Evolutionary conservation across 106 monocot genomes (phyloP).

Genomic region (Xerophyta viscosa): DNA sequence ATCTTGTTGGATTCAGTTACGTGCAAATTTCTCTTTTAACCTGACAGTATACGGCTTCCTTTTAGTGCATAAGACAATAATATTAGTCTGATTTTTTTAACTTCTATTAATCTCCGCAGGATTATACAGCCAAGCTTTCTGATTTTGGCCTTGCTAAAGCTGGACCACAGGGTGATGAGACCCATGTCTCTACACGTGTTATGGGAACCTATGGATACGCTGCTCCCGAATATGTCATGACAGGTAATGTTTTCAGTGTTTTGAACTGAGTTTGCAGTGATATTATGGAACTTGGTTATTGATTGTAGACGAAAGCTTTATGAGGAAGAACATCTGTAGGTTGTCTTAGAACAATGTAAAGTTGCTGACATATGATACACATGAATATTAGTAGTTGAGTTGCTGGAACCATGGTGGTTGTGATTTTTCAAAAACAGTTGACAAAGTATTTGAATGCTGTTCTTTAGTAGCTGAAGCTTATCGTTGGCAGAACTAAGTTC

Average conservation of each 20-base stretch:
- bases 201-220: slow-evolving; percentile 98
- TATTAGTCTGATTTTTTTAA: not conserved
- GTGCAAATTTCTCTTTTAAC: slow-evolving; percentile 4
- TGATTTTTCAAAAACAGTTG: no score
- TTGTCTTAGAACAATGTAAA: no score
- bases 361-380: no score
- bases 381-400: no score
- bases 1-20: slow-evolving; percentile 81
- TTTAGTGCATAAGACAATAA: not conserved
- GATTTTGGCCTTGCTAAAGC: slow-evolving; percentile 97
- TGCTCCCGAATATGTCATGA: slow-evolving; percentile 96
- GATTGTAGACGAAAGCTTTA: no score
- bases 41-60: not conserved
- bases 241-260: slow-evolving; percentile 28
- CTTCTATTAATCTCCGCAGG: slow-evolving; percentile 10
- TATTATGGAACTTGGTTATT: not conserved
- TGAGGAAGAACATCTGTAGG: no score
- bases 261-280: not conserved
- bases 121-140: slow-evolving; percentile 87
- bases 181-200: slow-evolving; percentile 88
- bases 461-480: no score
- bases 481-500: no score
- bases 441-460: no score
- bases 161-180: slow-evolving; percentile 86
- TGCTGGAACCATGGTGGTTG: no score